Base-by-base conservation (phyloP, 305 asterid species). In the Fraxinus paxiana region DNA sequence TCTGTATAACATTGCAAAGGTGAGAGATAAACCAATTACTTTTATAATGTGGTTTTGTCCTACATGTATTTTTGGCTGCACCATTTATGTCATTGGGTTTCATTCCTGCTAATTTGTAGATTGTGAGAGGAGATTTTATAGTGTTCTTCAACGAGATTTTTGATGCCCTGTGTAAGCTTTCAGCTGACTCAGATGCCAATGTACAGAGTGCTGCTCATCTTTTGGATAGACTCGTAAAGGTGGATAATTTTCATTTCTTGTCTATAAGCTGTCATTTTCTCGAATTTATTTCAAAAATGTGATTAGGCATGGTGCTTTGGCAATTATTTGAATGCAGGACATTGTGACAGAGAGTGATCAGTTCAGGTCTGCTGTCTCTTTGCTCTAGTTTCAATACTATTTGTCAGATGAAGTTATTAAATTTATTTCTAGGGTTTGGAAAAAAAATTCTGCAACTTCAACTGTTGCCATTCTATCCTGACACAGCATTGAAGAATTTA, bases 121-220 rank as follows among this genome's bases (percentile, higher is more conserved):
- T 96, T 37, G 99, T 96, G 83, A 90, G 99, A 85, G 99, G 99
- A 70, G 99, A 96, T 81, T 96, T 96, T 80, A 96, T 96, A 70
- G 94, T 96, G 84, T 94, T 92, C 92, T 96, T 96, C 96, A 96
- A 96, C 89, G 87, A 93, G 81, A 96, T 96, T 76, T 96, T 96
- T 90, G 99, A 96, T 83, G 97, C 97, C 3, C 85, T 96, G 33
- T 94, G 98, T 85, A 96, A 93, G 96, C 99, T 96, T 82, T 92
- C 99, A 1, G 98, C 99, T 76, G 99, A 96, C 86, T 89, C 98
- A 79, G 99, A 94, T 90, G 87, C 98, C 90, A 96, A 88, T 84
- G 99, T 96, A 74, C 99, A 96, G 86, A 94, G 98, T 93, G 99
- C 99, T 85, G 99, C 99, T 77, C 99, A 96, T 93, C 99, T 96